Evolutionary conservation across 2,329 filamentous ascomycete species (phyloP), one percentile per base, ranked within the genome.

Genomic region (Calycina herbarum): DNA sequence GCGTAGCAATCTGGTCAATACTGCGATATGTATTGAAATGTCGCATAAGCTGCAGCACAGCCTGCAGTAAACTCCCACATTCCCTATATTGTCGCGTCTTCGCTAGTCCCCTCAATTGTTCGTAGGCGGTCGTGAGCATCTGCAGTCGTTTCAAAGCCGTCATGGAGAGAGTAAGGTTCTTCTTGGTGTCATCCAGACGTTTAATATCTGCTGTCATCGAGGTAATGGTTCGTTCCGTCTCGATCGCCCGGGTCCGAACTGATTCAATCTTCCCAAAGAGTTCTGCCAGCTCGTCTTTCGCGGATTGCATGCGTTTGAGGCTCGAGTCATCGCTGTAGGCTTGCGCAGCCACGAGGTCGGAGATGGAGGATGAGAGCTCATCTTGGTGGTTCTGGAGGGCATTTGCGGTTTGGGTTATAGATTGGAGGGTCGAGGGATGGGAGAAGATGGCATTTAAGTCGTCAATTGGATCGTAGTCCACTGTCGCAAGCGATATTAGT

Each of bases 191-290:
- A 79, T 99, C 95, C 70, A 99, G 85, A 71, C 94, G 89, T 82
- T 99, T 99, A 78, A 99, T 99, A 76, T 99, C 95, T 66, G 95
- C 93, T 67, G 95, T 99, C 95, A 99, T 99, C 71, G 93, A 93
- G 58, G 94, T 97, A 76, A 99, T 99, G 71, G 94, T 91, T 77
- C 93, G 90, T 79, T 99, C 95, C 24, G 95, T 98, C 82, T 94
- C 89, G 73, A 96, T 86, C 45, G 95, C 95, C 62, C 94, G 88
- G 73, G 90, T 89, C 64, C 94, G 91, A 64, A 99, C 94, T 70
- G 89, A 91, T 78, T 98, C 94, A 77, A 99, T 97, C 80, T 96
- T 96, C 74, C 89, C 88, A 82, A 99, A 97, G 48, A 99, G 87
- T 72, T 91, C 89, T 20, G 91, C 90, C 68, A 99, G 87, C 80